Conservation (phyloP, 306 rosid genomes). For the Carpinus fangiana region DNA sequence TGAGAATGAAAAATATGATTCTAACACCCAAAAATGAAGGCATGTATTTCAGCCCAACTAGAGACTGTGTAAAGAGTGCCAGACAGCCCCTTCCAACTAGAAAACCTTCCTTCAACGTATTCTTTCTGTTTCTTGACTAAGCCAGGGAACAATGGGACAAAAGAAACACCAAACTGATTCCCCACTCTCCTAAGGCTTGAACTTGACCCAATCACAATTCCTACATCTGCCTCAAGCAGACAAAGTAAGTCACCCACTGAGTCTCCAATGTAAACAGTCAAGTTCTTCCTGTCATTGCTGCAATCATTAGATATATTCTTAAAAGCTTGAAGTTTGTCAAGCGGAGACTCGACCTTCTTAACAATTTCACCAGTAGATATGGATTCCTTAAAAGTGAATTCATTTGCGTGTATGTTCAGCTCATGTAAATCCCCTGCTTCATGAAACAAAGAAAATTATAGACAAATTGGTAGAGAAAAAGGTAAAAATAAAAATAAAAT, state of each 20-base stretch:
- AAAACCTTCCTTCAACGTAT: slow-evolving; percentile 46
- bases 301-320: slow-evolving; percentile 42
- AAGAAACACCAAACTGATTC: slow-evolving; percentile 70
- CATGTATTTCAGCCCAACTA: slow-evolving; percentile 97
- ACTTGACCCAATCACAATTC: slow-evolving; percentile 89
- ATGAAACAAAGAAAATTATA: slow-evolving; percentile 1
- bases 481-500: not conserved
- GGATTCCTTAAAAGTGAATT: slow-evolving; percentile 67
- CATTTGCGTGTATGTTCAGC: slow-evolving; percentile 79
- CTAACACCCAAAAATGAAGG: slow-evolving; percentile 92
- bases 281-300: slow-evolving; percentile 50
- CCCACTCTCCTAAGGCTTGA: slow-evolving; percentile 83
- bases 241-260: slow-evolving; percentile 94
- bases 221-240: slow-evolving; percentile 94
- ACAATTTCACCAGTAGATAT: slow-evolving; percentile 82
- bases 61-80: slow-evolving; percentile 87
- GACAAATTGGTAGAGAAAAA: slow-evolving; percentile 14
- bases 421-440: slow-evolving; percentile 69
- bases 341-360: slow-evolving; percentile 85
- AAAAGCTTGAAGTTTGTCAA: slow-evolving; percentile 80
- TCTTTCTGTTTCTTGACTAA: slow-evolving; percentile 77
- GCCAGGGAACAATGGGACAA: slow-evolving; percentile 75
- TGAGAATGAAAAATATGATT: slow-evolving; percentile 39
- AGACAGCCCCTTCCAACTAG: slow-evolving; percentile 72
- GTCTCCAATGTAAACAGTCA: slow-evolving; percentile 83